Conservation (phyloP, 805 yeast genomes). For the Hemisphaericaspora nanyangensis region DNA sequence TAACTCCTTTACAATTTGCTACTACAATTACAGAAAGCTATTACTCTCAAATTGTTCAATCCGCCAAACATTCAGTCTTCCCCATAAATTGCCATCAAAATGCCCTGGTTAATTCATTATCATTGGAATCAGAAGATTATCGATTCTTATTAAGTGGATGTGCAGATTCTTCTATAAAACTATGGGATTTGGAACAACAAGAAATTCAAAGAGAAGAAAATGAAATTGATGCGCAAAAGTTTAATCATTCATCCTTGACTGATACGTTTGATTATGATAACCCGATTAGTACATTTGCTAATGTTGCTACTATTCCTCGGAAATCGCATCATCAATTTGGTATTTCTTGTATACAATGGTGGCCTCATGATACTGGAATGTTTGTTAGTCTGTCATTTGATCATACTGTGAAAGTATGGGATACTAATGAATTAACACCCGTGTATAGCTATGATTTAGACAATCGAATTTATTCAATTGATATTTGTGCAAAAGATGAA, state of each 20-base stretch:
- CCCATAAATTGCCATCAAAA: conserved; percentile 43
- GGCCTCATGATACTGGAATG: conserved; percentile 86
- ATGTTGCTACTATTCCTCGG: conserved; percentile 34
- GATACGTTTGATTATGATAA: conserved; percentile 32
- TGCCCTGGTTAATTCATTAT: conserved; percentile 57
- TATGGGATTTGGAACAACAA: conserved; percentile 53
- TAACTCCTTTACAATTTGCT: conserved; percentile 30
- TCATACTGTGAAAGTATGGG: conserved; percentile 75
- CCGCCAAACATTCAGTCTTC: conserved; percentile 22
- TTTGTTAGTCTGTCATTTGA: conserved; percentile 82
- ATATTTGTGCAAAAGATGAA: conserved; percentile 35
- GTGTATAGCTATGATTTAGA: conserved; percentile 65
- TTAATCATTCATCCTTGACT: conserved; percentile 8
- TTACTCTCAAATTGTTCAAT: conserved; percentile 21
- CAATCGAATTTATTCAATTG: conserved; percentile 63
- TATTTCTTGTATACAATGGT: conserved; percentile 74
- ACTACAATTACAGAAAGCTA: conserved; percentile 37
- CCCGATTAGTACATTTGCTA: conserved; percentile 20
- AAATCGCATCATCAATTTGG: conserved; percentile 61
- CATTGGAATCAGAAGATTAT: conserved; percentile 46
- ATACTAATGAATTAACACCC: conserved; percentile 58
- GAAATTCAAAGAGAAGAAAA: conserved; percentile 10
- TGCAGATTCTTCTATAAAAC: conserved; percentile 62
- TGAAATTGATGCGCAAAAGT: conserved; percentile 13
- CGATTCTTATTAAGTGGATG: conserved; percentile 64